Conservation (phyloP, 2,329 filamentous ascomycete species). For the Sclerotinia trifoliorum region DNA sequence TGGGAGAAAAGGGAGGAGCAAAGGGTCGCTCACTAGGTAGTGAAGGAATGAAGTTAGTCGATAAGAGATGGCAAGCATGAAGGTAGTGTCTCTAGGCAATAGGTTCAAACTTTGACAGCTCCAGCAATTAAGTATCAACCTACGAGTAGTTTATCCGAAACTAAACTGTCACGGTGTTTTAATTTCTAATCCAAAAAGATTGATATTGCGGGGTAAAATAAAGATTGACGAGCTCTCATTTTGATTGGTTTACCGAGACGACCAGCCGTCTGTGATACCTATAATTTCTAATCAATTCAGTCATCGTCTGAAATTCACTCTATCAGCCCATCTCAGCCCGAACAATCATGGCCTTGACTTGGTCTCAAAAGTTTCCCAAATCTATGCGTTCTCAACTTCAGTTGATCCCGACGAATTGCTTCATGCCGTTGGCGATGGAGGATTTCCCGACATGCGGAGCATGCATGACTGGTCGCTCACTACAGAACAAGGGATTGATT, state of each 20-base stretch:
- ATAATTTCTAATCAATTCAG: neutral
- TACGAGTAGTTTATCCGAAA: neutral
- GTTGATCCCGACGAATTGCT: neutral
- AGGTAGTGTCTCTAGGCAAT: neutral
- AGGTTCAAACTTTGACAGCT: neutral
- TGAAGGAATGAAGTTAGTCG: neutral
- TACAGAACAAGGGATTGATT: neutral
- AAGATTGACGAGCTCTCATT: neutral
- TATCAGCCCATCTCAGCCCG: conserved; percentile 1
- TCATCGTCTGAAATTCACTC: conserved; percentile 6
- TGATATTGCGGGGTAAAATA: neutral
- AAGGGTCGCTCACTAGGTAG: neutral
- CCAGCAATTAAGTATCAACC: neutral
- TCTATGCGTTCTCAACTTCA: neutral
- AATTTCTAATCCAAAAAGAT: neutral
- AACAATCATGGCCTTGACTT: neutral
- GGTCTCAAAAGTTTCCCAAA: neutral
- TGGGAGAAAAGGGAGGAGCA: neutral
- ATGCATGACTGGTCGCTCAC: neutral
- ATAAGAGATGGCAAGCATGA: neutral
- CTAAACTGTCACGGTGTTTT: neutral
- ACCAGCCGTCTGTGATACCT: neutral
- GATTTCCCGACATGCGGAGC: neutral
- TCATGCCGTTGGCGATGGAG: neutral
- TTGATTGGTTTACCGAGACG: conserved; percentile 18